Base-by-base conservation (phyloP, 805 yeast species). In the Kuraishia capsulata region DNA sequence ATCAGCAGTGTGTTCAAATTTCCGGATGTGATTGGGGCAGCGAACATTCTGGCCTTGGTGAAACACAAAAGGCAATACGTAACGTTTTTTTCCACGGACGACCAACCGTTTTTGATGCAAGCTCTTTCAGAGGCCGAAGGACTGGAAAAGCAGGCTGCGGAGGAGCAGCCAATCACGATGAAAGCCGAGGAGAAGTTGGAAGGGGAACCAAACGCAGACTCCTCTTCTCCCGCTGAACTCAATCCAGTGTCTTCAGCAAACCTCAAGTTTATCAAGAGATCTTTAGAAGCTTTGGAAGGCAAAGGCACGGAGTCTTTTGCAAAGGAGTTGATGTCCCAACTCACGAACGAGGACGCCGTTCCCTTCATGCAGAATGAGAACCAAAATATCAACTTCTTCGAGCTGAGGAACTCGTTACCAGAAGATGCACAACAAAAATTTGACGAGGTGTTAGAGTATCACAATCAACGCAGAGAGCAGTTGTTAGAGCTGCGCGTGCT, bases 391-490 rank as follows among this genome's bases (percentile, higher is more conserved):
- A 79, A 88, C 54, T 81, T 84, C 44, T 84, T 81, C 54, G 76
- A 76, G 44, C 61, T 89, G 35, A 81, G 77, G 49, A 70, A 72
- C 43, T 48, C 61, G 2, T 63, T 87, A 37, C 61, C 68, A 13
- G 66, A 64, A 1, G 70, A 70, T 20, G 70, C 71, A 36, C 71
- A 64, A 39, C 63, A 59, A 4, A 59, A 64, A 34, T 90, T 89
- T 54, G 83, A 86, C 49, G 64, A 62, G 16, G 71, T 78, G 0
- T 59, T 92, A 35, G 89, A 87, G 44, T 57, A 67, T 2, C 74
- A 81, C 47, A 89, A 92, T 47, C 74, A 73, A 40, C 76, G 74
- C 20, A 75, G 98, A 54, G 96, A 92, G 56, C 64, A 73, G 34
- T 71, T 71, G 23, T 55, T 92, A 24, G 98, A 92, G 58, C 64